phyloP scores from a whole-genome alignment of 1,284 basidiomycete genomes.

The Ganoderma multipileum region DNA sequence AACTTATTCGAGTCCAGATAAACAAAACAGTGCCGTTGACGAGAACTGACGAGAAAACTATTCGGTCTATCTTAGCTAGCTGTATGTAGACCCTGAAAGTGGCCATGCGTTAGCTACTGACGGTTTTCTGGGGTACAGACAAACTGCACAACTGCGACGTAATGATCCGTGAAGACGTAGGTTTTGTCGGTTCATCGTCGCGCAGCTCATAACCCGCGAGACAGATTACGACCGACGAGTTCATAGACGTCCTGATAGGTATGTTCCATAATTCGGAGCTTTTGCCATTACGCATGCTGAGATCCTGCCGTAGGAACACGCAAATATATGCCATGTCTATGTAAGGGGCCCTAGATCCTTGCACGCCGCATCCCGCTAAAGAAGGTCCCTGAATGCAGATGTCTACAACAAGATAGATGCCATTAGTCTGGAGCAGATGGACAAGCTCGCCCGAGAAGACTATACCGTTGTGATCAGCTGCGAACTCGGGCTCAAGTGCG shows the following conservation, averaged over 20 bases:
- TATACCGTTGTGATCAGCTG: conserved; percentile 94
- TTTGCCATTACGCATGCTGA: neutral
- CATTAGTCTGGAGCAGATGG: conserved; percentile 89
- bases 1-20: conserved; percentile 55
- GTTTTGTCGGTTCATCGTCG: conserved; percentile 36
- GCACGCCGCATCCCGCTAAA: conserved; percentile 11
- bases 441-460: conserved; percentile 88
- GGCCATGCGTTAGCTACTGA: conserved; percentile 8
- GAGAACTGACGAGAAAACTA: conserved; percentile 94
- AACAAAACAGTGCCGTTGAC: conserved; percentile 93
- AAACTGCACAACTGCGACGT: conserved; percentile 95
- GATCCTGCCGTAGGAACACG: conserved; percentile 67
- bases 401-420: conserved; percentile 97
- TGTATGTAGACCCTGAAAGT: conserved; percentile 55
- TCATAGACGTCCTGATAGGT: conserved; percentile 96
- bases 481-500: conserved; percentile 88
- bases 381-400: conserved; percentile 54
- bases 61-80: conserved; percentile 88
- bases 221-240: conserved; percentile 95
- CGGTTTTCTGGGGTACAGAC: conserved; percentile 47
- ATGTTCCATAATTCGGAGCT: conserved; percentile 24
- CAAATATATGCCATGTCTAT: conserved; percentile 93
- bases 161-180: conserved; percentile 95
- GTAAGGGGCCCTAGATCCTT: conserved; percentile 48
- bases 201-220: conserved; percentile 15